phyloP scores from a whole-genome alignment of 495 filamentous ascomycete genomes.

The Niebla homalea region DNA sequence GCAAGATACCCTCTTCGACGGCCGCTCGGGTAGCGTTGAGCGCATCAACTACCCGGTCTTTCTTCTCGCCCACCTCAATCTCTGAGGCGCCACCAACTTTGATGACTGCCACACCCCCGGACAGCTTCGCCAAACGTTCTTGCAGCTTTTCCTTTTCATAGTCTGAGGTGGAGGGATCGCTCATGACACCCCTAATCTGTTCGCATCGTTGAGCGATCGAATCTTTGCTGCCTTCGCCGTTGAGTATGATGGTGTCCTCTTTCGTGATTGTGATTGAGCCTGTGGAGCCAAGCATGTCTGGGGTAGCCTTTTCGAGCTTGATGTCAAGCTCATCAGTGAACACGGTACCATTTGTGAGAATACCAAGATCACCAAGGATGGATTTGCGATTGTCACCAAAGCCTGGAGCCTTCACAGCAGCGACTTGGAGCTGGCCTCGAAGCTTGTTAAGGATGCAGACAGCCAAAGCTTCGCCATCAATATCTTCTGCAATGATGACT shows the following conservation, averaged over 20 bases:
- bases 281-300: slow-evolving; percentile 91
- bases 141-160: slow-evolving; percentile 99
- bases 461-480: slow-evolving; percentile 94
- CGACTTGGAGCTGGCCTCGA: slow-evolving; percentile 96
- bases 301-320: slow-evolving; percentile 94
- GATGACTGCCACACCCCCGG: slow-evolving; percentile 97
- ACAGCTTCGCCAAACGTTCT: slow-evolving; percentile 98
- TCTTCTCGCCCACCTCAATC: slow-evolving; percentile 99
- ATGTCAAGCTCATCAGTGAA: slow-evolving; percentile 97
- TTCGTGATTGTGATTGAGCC: slow-evolving; percentile 99
- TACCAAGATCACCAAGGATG: slow-evolving; percentile 88
- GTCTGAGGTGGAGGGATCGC: slow-evolving; percentile 82
- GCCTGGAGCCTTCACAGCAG: slow-evolving; percentile 95
- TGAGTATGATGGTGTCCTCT: slow-evolving; percentile 98
- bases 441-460: slow-evolving; percentile 99
- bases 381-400: slow-evolving; percentile 99
- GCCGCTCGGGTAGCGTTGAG: slow-evolving; percentile 96
- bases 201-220: slow-evolving; percentile 88
- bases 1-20: slow-evolving; percentile 96
- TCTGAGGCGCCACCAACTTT: slow-evolving; percentile 96
- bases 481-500: slow-evolving; percentile 97
- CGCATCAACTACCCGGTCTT: slow-evolving; percentile 96
- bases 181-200: slow-evolving; percentile 96
- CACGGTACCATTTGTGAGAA: slow-evolving; percentile 92
- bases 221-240: slow-evolving; percentile 95